A percentile compares a stretch with the other conserved stretches of the same genome.
Evolutionary conservation across 73 alveolate genomes (phyloP).

Genomic region (Effrenium voratum): DNA sequence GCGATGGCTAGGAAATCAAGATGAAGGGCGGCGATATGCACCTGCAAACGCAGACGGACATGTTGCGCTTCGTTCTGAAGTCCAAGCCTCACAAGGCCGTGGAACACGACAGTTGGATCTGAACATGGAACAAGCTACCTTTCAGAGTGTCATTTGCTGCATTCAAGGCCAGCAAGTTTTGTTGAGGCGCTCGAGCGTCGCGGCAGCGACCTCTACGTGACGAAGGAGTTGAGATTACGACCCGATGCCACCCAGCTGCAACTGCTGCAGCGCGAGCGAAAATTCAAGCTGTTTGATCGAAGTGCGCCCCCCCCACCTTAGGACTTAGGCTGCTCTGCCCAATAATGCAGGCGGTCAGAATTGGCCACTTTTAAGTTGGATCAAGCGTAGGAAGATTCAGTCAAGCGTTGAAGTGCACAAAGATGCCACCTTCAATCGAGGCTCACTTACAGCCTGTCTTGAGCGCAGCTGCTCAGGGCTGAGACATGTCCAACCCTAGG

Average conservation of each 20-base stretch:
- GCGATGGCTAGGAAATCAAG: constrained; percentile 40
- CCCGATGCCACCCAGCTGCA: constrained; percentile 37
- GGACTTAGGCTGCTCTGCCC: no score
- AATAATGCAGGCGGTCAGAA: no score
- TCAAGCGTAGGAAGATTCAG: no score
- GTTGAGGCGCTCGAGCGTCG: constrained; percentile 62
- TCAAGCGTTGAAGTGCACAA: no score
- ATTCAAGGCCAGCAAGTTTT: neutral
- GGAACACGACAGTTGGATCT: neutral
- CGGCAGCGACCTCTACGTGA: constrained; percentile 59
- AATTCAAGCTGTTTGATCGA: no score
- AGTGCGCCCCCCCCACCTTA: no score
- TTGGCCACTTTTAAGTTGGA: no score
- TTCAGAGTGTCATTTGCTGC: neutral
- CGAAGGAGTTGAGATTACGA: constrained; percentile 55
- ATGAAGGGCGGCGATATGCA: constrained; percentile 91
- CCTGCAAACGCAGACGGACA: constrained; percentile 84
- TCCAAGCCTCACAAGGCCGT: constrained; percentile 79
- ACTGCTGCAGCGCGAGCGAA: neutral
- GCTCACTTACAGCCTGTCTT: no score
- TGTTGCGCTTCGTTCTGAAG: constrained; percentile 64
- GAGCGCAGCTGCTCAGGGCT: no score
- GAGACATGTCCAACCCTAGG: no score
- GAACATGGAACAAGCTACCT: neutral
- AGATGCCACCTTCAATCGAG: no score